A percentile compares a stretch with the other conserved stretches of the same genome.
These are phyloP conservation scores for Tetrahymena elliotti DNA, from an alignment of 73 alveolate species.

Conservation along the genomic window DNA sequence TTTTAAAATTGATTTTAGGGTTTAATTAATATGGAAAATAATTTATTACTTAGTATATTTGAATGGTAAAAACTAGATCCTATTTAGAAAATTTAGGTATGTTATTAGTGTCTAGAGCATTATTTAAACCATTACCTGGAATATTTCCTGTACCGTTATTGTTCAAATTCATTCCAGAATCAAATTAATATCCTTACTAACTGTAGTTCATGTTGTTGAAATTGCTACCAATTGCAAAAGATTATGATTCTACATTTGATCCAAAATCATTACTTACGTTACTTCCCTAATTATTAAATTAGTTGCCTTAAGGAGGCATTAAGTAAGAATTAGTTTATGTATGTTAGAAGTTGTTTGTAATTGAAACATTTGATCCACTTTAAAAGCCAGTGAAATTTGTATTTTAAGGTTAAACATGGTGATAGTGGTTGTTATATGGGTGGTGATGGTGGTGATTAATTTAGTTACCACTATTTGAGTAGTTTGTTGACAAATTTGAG, in stretches of 20 bases:
- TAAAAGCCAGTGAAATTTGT: not conserved
- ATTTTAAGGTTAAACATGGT: not conserved
- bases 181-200: not conserved
- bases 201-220: not conserved
- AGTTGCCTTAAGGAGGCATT: not conserved
- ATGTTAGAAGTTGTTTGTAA: not conserved
- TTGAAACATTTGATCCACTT: not conserved
- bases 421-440: not conserved
- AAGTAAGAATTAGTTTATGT: not conserved
- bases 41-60: not conserved
- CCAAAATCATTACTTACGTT: not conserved
- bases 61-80: not conserved
- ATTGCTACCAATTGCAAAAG: not conserved
- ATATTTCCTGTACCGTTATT: not conserved
- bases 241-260: not conserved
- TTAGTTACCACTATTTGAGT: not conserved
- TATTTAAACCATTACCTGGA: not conserved
- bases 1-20: not conserved
- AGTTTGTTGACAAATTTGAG: not conserved
- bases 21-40: not conserved
- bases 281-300: not conserved
- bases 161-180: not conserved
- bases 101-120: not conserved
- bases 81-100: not conserved
- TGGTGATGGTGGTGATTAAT: not conserved